Base-by-base conservation (phyloP, 2,329 filamentous ascomycete genomes). In the Basipetospora chlamydospora region DNA sequence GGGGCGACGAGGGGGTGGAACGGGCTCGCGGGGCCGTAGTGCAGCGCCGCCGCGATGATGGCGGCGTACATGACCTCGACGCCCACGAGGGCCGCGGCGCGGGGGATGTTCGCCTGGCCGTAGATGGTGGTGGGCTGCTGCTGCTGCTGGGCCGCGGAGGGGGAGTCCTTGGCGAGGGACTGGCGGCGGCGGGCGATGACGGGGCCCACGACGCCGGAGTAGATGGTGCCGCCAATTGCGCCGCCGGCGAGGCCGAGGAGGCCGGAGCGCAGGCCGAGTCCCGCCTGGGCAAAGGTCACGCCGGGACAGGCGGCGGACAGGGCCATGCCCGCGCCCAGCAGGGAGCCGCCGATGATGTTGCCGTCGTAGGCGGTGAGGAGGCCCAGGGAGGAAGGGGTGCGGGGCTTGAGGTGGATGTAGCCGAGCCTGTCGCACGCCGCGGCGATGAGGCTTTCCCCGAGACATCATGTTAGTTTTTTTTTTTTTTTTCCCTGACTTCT, bases 241-340 rank as follows among this genome's bases (percentile, higher is more conserved):
- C 64, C 67, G 6, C 77, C 77, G 1, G 55, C 53, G 2, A 79
- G 53, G 0, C 68, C 66, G 37, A 61, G 67, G 26, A 63, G 49
- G 0, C 71, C 72, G 0, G 67, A 64, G 2, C 48, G 54, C 3
- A 75, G 56, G 2, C 70, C 66, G 10, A 64, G 56, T 2, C 65
- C 73, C 9, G 73, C 47, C 52, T 82, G 77, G 0, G 69, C 66
- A 33, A 78, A 63, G 5, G 79, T 63, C 1, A 74, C 78, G 1
- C 77, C 77, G 0, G 77, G 74, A 41, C 77, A 80, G 0, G 75
- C 68, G 7, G 74, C 75, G 0, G 74, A 68, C 12, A 80, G 55
- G 5, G 71, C 64, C 75, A 81, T 79, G 38, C 77, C 77, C n/a
- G 66, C 51, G 25, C 77, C 77, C 18, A 78, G 63, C 3, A 80